Base-by-base conservation (phyloP, 2,329 filamentous ascomycete genomes). In the Cordyceps pruinosa region DNA sequence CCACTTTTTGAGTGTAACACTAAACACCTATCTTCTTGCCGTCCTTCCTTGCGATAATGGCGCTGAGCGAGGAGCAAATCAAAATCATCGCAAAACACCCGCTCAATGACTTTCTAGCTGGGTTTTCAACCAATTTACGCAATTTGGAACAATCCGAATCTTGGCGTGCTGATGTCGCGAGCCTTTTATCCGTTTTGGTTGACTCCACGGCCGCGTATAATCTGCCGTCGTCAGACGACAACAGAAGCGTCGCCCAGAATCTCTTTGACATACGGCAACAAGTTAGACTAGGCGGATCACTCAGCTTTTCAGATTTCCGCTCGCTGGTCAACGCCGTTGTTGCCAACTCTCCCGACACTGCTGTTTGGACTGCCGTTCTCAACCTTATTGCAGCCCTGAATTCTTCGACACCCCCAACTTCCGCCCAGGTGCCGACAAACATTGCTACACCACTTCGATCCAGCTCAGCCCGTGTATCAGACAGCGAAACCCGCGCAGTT, bases 51-150 rank as follows among this genome's bases (percentile, higher is more conserved):
- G n/a, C n/a, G n/a, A n/a, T n/a, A 48, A 60, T 60, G 58, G 32
- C 55, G 35, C 55, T 60, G 21, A 51, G 13, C 32, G 44, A 60
- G 44, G 54, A 60, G 28, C 58, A 58, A 44, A 50, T 56, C 58
- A 58, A 58, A 32, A 54, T 60, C 26, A 60, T 60, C 23, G 48
- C 55, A 19, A 50, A 55, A 10, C 17, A 57, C 34, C 58, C 55
- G 32, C 58, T 60, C 23, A 37, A 55, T 58, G 58, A 58, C 35
- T 46, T 45, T n/a, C 39, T 60, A 8, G 30, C 34, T 49, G 9
- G 10, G 10, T 49, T 56, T 47, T 39, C 25, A 15, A 32, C 12
- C n/a, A 58, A 58, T 51, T 41, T 60, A 28, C 44, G 34, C 37
- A 44, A 47, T 51, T 49, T 60, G 19, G 19, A 42, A 45, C 25